Evolutionary conservation across 2,329 filamentous ascomycete genomes (phyloP).

Genomic region (Diplocarpon mali): DNA sequence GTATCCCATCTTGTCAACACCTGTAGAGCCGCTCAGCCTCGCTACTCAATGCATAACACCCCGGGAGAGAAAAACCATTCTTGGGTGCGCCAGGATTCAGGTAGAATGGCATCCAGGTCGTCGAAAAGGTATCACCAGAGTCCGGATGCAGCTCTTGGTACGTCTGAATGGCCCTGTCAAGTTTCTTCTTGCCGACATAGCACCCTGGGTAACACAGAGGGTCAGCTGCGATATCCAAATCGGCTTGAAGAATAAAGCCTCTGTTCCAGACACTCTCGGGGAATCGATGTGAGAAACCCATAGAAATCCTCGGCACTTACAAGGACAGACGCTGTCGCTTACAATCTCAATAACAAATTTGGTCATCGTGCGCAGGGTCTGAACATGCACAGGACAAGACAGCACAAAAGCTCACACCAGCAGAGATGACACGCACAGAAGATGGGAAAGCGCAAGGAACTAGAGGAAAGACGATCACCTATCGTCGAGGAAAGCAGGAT

Average conservation of each 20-base stretch:
- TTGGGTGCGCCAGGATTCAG: slow-evolving; percentile 56
- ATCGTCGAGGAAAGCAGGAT: no score
- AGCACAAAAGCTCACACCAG: no score
- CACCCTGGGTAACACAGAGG: slow-evolving; percentile 64
- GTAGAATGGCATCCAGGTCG: slow-evolving; percentile 72
- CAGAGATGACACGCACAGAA: no score
- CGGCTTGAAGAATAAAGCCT: slow-evolving; percentile 6
- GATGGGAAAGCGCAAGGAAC: no score
- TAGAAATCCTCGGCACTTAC: no score
- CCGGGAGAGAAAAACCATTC: slow-evolving; percentile 31
- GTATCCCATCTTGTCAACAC: slow-evolving; percentile 42
- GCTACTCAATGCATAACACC: slow-evolving; percentile 8
- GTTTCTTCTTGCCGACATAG: slow-evolving; percentile 68
- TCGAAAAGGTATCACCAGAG: slow-evolving; percentile 57
- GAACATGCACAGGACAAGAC: no score
- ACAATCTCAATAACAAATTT: no score
- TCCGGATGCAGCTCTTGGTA: slow-evolving; percentile 53
- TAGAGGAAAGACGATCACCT: no score
- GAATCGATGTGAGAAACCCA: no score
- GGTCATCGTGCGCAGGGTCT: no score
- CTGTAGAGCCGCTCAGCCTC: slow-evolving; percentile 13
- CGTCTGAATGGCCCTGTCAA: slow-evolving; percentile 58
- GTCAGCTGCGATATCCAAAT: slow-evolving; percentile 68
- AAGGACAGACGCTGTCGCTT: no score
- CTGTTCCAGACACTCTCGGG: no score